Evolutionary conservation across 2,329 filamentous ascomycete genomes (phyloP).

Genomic region (Davidsoniella neocaledoniae): DNA sequence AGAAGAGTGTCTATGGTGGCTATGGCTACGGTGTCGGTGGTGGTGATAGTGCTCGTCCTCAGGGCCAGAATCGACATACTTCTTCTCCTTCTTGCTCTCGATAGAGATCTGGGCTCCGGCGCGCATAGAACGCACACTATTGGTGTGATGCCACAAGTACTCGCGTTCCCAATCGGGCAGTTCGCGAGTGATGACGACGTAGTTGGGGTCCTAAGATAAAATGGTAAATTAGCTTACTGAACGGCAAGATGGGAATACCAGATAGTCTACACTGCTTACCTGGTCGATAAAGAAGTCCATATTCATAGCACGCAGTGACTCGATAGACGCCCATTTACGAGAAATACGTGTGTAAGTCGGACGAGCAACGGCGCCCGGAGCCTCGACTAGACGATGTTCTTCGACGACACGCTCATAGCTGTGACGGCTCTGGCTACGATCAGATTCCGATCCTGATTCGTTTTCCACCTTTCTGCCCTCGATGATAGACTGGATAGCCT

Average conservation of each 20-base stretch:
- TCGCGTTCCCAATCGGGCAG: constrained; percentile 56
- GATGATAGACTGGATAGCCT: constrained; percentile 40
- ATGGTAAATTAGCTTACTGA: neutral
- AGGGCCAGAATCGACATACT: neutral
- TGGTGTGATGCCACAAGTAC: constrained; percentile 55
- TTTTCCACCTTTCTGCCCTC: constrained; percentile 31
- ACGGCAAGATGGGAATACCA: too few species aligned
- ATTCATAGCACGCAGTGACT: constrained; percentile 37
- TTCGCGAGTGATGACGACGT: constrained; percentile 56
- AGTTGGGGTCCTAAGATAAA: constrained; percentile 40
- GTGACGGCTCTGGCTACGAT: neutral
- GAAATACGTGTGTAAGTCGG: constrained; percentile 49
- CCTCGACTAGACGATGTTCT: neutral
- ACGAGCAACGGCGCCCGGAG: constrained; percentile 16
- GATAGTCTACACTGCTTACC: constrained; percentile 23
- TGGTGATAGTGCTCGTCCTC: constrained; percentile 24
- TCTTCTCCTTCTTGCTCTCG: neutral
- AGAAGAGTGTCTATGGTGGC: neutral
- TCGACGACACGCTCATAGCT: neutral
- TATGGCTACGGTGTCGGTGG: constrained; percentile 23
- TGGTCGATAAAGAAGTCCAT: constrained; percentile 41
- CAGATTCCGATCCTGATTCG: neutral
- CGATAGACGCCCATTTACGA: constrained; percentile 42
- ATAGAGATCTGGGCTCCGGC: too few species aligned
- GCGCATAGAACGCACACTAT: constrained; percentile 40